phyloP scores from a whole-genome alignment of 2,329 filamentous ascomycete genomes.

The Fusarium aywerte region DNA sequence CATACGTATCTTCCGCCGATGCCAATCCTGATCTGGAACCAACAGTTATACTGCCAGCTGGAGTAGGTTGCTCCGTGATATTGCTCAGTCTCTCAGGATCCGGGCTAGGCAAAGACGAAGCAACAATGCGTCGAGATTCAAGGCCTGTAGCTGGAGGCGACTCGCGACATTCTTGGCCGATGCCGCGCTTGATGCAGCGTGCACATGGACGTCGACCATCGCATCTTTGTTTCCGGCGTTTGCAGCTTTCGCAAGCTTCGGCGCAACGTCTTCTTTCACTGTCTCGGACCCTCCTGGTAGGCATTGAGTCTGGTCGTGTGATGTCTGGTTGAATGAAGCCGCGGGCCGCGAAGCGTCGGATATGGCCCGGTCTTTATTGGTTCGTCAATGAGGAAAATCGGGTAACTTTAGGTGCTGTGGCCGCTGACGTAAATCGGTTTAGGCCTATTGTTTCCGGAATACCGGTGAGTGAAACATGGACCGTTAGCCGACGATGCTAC shows the following conservation, averaged over 20 bases:
- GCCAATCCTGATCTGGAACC: conserved; percentile 19
- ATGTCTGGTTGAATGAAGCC: conserved; percentile 14
- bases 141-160: conserved; percentile 1
- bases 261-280: conserved; percentile 41
- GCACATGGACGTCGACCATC: conserved; percentile 41
- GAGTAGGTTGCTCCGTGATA: conserved; percentile 29
- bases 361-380: conserved; percentile 40
- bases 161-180: conserved; percentile 40
- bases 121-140: conserved; percentile 30
- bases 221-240: conserved; percentile 43
- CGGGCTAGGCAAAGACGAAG: conserved; percentile 42
- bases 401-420: neutral
- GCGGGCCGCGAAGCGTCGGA: conserved; percentile 38
- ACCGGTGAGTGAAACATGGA: neutral
- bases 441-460: neutral
- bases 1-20: conserved; percentile 16
- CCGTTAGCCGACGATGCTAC: conserved; percentile 9
- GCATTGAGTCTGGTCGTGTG: conserved; percentile 29
- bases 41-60: conserved; percentile 20
- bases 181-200: conserved; percentile 42
- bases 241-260: conserved; percentile 44
- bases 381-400: conserved; percentile 9
- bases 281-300: conserved; percentile 43
- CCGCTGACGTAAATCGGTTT: conserved; percentile 18
- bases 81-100: conserved; percentile 42